These are phyloP conservation scores for Wickerhamomyces sp. DNA, from an alignment of 1,139 yeast species.

Conservation along the genomic window DNA sequence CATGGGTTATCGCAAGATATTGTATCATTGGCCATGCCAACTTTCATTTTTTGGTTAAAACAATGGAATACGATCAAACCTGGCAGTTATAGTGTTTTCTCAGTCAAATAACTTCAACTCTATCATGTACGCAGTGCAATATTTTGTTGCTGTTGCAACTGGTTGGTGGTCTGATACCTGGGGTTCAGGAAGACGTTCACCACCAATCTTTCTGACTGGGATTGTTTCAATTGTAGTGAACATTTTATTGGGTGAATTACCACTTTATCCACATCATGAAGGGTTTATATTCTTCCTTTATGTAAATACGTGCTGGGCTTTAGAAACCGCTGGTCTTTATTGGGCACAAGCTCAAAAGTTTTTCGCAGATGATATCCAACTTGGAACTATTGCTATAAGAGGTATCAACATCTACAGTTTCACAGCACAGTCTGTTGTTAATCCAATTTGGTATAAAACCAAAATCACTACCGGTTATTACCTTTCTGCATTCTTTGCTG, in stretches of 20 bases:
- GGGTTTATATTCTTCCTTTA: slow-evolving; percentile 18
- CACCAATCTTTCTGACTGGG: slow-evolving; percentile 18
- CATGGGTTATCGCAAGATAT: background rate
- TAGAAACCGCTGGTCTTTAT: slow-evolving; percentile 19
- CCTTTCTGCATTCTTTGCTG: slow-evolving; percentile 16
- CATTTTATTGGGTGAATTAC: slow-evolving; percentile 12
- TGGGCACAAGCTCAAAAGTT: slow-evolving; percentile 20
- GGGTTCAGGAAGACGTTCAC: slow-evolving; percentile 1
- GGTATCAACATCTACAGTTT: slow-evolving; percentile 19
- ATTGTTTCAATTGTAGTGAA: slow-evolving; percentile 4
- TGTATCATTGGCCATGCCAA: background rate
- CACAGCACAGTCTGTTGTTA: slow-evolving; percentile 16
- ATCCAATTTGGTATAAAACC: slow-evolving; percentile 20
- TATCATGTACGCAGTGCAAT: background rate
- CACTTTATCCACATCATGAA: slow-evolving; percentile 11
- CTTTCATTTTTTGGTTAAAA: background rate
- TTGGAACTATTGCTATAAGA: slow-evolving; percentile 18
- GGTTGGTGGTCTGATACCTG: background rate
- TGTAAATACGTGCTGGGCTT: slow-evolving; percentile 14
- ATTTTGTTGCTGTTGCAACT: background rate
- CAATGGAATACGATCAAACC: background rate
- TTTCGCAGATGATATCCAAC: slow-evolving; percentile 12
- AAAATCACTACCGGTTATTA: slow-evolving; percentile 19
- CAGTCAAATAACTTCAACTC: background rate
- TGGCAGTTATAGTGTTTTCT: background rate